These are phyloP conservation scores for Loxodes magnus DNA, from an alignment of 73 alveolate species.

Conservation along the genomic window DNA sequence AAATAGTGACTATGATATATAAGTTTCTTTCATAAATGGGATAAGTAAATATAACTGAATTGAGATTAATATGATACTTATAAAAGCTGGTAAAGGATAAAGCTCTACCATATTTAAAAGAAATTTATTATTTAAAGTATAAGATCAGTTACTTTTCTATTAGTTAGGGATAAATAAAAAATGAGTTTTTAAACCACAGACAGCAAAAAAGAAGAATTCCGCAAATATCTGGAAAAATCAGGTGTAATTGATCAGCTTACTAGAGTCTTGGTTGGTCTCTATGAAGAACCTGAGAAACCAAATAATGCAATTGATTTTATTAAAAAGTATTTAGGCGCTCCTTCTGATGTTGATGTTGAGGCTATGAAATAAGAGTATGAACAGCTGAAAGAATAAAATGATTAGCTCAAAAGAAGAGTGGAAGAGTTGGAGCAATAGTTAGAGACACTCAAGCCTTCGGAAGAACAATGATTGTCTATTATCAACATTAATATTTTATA, in stretches of 20 bases:
- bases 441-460: conserved; percentile 19
- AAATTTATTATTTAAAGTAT: too few species aligned
- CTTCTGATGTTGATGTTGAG: conserved; percentile 84
- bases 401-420: conserved; percentile 53
- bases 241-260: conserved; percentile 84
- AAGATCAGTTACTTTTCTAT: too few species aligned
- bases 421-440: conserved; percentile 69
- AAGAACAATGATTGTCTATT: conserved; percentile 12
- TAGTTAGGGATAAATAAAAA: too few species aligned
- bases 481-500: too few species aligned
- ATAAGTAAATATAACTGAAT: too few species aligned
- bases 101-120: too few species aligned
- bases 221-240: conserved; percentile 81
- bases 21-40: too few species aligned
- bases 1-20: too few species aligned
- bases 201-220: conserved; percentile 87
- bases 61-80: too few species aligned
- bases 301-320: conserved; percentile 76
- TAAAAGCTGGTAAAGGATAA: too few species aligned
- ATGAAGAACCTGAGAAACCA: conserved; percentile 94
- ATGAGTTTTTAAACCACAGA: conserved; percentile 52
- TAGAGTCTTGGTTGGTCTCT: conserved; percentile 80
- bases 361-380: conserved; percentile 69
- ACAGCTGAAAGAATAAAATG: conserved; percentile 61
- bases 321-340: conserved; percentile 73